These are phyloP conservation scores for Limnomonas spitsbergensis DNA, from an alignment of 139 green algal genomes.

Conservation along the genomic window DNA sequence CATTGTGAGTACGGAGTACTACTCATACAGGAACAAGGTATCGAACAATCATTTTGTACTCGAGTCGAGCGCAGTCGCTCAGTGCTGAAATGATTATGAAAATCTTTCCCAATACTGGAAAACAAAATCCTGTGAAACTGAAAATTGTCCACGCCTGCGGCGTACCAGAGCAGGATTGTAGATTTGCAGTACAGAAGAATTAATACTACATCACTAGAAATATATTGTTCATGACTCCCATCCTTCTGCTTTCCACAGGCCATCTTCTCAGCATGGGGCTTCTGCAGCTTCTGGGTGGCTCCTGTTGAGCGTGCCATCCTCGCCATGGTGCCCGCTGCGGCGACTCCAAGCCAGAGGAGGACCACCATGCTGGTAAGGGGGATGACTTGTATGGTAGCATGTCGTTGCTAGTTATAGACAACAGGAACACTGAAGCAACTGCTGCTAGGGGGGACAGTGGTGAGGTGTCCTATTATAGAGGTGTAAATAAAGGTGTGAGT, in stretches of 20 bases:
- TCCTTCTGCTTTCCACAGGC: not conserved
- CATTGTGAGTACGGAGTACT: not conserved
- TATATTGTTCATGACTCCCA: not conserved
- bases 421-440: too few species aligned
- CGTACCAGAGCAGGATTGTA: too few species aligned
- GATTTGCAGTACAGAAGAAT: too few species aligned
- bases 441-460: too few species aligned
- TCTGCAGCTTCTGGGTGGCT: slow-evolving; percentile 12
- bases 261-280: slow-evolving; percentile 15
- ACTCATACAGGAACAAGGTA: not conserved
- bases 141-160: too few species aligned
- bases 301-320: not conserved
- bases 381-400: too few species aligned
- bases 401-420: too few species aligned
- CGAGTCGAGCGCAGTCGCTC: not conserved
- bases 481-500: too few species aligned
- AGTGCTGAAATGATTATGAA: too few species aligned
- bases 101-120: too few species aligned
- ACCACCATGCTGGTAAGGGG: slow-evolving; percentile 2
- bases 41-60: not conserved
- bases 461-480: too few species aligned
- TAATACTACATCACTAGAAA: not conserved
- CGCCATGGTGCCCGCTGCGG: slow-evolving; percentile 4
- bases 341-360: not conserved
- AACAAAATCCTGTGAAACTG: too few species aligned